Percentiles rank a stretch among this genome's conserved stretches.
Conservation (phyloP, 495 filamentous ascomycete species). For the Xylaria castorea region DNA sequence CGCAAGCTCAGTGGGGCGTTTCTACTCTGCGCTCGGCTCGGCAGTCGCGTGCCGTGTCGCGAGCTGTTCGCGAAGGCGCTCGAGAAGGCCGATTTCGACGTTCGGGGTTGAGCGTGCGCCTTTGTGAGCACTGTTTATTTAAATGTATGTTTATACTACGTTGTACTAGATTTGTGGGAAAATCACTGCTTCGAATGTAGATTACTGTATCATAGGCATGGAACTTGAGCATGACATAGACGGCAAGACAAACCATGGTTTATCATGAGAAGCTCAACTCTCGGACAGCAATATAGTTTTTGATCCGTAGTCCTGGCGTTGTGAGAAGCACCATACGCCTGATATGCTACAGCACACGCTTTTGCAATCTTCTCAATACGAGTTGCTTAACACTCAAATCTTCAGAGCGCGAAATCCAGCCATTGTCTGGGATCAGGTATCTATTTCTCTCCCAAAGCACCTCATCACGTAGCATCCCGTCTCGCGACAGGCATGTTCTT, state of each 20-base stretch:
- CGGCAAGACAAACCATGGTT: background rate
- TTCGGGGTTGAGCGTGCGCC: background rate
- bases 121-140: background rate
- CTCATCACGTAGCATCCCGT: conserved; percentile 45
- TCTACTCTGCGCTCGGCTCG: conserved; percentile 84
- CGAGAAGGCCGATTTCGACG: conserved; percentile 49
- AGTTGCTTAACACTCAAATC: background rate
- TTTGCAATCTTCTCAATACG: background rate
- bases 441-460: background rate
- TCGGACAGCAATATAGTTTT: background rate
- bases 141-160: conserved; percentile 13
- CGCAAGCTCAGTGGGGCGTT: conserved; percentile 96
- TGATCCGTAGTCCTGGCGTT: background rate
- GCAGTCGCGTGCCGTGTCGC: conserved; percentile 80
- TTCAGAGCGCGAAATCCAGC: background rate
- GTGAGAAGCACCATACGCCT: background rate
- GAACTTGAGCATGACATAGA: background rate
- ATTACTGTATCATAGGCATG: conserved; percentile 19
- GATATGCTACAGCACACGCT: background rate
- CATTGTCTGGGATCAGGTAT: background rate
- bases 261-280: background rate
- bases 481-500: conserved; percentile 76
- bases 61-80: conserved; percentile 79
- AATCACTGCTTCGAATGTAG: conserved; percentile 14
- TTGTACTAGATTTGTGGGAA: conserved; percentile 5